These are phyloP conservation scores for Aspergillus affinis DNA, from an alignment of 495 filamentous ascomycete species.

Conservation along the genomic window DNA sequence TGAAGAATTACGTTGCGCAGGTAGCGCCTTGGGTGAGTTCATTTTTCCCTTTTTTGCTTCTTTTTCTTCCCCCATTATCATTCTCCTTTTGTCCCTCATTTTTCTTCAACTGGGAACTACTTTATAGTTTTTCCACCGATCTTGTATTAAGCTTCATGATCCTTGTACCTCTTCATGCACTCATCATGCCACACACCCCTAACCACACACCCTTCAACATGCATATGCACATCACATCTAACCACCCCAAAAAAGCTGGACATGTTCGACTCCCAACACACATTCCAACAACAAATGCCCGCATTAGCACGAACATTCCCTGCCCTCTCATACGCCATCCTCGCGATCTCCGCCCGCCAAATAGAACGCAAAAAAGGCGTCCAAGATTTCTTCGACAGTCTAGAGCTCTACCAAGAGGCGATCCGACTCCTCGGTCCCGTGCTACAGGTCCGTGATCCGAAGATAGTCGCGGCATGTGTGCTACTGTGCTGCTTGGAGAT, in stretches of 20 bases:
- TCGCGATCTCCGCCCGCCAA: slow-evolving; percentile 44
- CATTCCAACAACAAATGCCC: slow-evolving; percentile 42
- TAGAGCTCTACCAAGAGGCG: slow-evolving; percentile 48
- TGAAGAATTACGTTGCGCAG: slow-evolving; percentile 47
- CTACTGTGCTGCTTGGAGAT: slow-evolving; percentile 48
- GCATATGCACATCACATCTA: slow-evolving; percentile 1
- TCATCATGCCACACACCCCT: not conserved
- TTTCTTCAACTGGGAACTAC: no score
- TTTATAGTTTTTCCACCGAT: no score
- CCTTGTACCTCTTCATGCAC: no score
- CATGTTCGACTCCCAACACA: slow-evolving; percentile 48
- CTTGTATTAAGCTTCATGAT: no score
- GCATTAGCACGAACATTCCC: slow-evolving; percentile 38
- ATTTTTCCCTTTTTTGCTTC: not conserved
- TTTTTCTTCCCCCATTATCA: not conserved
- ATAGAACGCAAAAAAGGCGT: slow-evolving; percentile 41
- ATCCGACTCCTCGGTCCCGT: slow-evolving; percentile 40
- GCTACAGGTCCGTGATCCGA: slow-evolving; percentile 38
- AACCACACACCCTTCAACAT: no score
- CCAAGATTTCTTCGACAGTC: slow-evolving; percentile 37
- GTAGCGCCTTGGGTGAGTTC: slow-evolving; percentile 43
- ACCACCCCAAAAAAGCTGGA: slow-evolving; percentile 36
- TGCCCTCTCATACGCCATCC: slow-evolving; percentile 40
- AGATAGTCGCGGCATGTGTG: slow-evolving; percentile 41
- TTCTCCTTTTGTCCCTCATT: not conserved